Conservation (phyloP, 192 early-diverging fungal genomes). For the Coemansia sp. region DNA sequence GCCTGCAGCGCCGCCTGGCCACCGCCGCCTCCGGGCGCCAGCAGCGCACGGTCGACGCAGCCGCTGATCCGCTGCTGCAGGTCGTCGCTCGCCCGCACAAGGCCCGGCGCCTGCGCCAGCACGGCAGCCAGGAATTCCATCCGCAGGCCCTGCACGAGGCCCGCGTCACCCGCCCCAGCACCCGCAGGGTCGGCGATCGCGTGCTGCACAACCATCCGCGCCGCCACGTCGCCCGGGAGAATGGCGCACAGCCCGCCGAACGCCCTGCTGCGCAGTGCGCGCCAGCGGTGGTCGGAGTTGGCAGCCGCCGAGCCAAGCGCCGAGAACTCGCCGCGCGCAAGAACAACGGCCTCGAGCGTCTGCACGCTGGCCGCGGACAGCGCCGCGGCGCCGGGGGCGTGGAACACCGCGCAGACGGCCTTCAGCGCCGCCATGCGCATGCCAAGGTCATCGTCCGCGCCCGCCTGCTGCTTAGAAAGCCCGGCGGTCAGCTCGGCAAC, state of each 20-base stretch:
- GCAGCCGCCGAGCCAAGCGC: background rate
- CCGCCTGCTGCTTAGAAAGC: conserved; percentile 14
- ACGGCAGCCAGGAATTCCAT: conserved; percentile 74
- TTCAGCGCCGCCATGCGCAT: conserved; percentile 39
- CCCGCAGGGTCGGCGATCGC: conserved; percentile 1
- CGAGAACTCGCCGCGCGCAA: conserved; percentile 2
- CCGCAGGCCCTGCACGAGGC: conserved; percentile 61
- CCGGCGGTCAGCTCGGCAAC: conserved; percentile 39
- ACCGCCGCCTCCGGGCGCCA: conserved; percentile 48
- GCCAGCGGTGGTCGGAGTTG: conserved; percentile 31
- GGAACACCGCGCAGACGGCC: conserved; percentile 33
- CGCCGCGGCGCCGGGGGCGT: conserved; percentile 26
- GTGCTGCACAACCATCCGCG: conserved; percentile 24
- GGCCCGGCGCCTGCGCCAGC: conserved; percentile 60
- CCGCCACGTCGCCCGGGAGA: conserved; percentile 18
- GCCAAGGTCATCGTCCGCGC: conserved; percentile 12
- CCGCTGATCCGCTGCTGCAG: conserved; percentile 62
- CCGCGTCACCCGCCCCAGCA: conserved; percentile 11
- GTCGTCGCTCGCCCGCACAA: conserved; percentile 43
- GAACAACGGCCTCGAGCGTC: conserved; percentile 30
- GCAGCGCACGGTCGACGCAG: conserved; percentile 63
- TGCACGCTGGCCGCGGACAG: conserved; percentile 37
- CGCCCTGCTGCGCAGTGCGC: conserved; percentile 21
- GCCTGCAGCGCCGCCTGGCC: conserved; percentile 33
- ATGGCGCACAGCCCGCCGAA: conserved; percentile 44